Percentiles rank a stretch among this genome's conserved stretches.
Conservation (phyloP, 2,329 filamentous ascomycete species). For the Trichoderma sp. region DNA sequence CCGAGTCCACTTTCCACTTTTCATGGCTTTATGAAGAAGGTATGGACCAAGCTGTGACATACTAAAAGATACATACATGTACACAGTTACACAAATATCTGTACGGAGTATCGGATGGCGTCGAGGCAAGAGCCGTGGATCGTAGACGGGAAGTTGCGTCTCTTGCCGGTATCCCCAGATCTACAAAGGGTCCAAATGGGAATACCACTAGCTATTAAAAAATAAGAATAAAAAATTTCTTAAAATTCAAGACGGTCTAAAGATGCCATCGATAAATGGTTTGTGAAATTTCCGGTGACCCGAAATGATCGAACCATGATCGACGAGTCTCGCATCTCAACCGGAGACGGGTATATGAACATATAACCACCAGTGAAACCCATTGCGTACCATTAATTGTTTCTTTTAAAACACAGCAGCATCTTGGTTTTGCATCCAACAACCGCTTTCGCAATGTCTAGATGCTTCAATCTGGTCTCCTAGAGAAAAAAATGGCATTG, state of each 20-base stretch:
- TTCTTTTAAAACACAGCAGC: neutral
- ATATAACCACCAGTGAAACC: neutral
- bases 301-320: neutral
- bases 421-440: neutral
- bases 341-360: neutral
- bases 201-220: neutral
- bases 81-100: neutral
- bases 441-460: neutral
- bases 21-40: neutral
- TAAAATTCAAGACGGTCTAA: neutral
- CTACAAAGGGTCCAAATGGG: neutral
- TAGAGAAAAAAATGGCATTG: neutral
- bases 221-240: neutral
- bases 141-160: neutral
- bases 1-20: neutral
- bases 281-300: neutral
- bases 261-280: neutral
- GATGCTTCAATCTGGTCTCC: neutral
- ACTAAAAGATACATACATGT: neutral
- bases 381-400: neutral
- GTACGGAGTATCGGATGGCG: neutral
- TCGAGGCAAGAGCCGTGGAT: neutral
- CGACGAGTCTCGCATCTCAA: neutral
- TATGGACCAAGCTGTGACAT: neutral
- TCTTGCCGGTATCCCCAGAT: neutral